Evolutionary conservation across 139 green algal genomes (phyloP).

Genomic region (Coccomyxa sp.): DNA sequence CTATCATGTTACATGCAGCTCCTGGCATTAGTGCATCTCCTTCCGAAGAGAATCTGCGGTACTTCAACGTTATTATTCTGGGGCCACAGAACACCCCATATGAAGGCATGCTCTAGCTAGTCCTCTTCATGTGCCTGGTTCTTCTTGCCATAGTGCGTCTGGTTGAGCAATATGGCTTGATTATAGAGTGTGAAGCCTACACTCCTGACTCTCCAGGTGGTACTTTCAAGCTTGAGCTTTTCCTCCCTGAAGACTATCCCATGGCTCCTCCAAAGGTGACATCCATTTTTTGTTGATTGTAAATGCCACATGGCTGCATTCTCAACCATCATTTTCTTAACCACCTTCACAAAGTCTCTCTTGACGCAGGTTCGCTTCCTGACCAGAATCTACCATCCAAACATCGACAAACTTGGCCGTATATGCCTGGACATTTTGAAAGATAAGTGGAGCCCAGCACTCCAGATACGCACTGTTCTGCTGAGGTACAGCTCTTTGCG

Average conservation of each 20-base stretch:
- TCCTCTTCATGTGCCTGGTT: background rate
- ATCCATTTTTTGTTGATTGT: background rate
- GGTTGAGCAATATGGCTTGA: background rate
- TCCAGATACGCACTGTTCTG: constrained; percentile 98
- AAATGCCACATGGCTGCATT: background rate
- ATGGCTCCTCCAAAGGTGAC: constrained; percentile 96
- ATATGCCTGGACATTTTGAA: constrained; percentile 99
- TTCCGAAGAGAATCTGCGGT: constrained; percentile 93
- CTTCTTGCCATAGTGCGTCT: background rate
- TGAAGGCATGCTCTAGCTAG: constrained; percentile 54
- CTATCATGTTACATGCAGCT: constrained; percentile 42
- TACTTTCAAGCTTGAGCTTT: constrained; percentile 96
- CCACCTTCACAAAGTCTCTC: background rate
- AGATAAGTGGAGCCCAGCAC: constrained; percentile 98
- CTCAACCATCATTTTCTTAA: too few relatives aligned
- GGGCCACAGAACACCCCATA: constrained; percentile 89
- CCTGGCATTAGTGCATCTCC: constrained; percentile 93
- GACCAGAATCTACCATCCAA: constrained; percentile 98
- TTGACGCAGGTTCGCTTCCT: constrained; percentile 85
- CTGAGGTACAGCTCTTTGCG: constrained; percentile 58
- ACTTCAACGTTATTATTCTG: constrained; percentile 98
- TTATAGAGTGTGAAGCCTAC: too few relatives aligned
- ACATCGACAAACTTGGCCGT: constrained; percentile 98
- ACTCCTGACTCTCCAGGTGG: constrained; percentile 57
- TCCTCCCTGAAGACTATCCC: constrained; percentile 98